Percentiles rank a stretch among this genome's conserved stretches.
phyloP scores from a whole-genome alignment of 2,329 filamentous ascomycete species.

The Trichoderma gracile region DNA sequence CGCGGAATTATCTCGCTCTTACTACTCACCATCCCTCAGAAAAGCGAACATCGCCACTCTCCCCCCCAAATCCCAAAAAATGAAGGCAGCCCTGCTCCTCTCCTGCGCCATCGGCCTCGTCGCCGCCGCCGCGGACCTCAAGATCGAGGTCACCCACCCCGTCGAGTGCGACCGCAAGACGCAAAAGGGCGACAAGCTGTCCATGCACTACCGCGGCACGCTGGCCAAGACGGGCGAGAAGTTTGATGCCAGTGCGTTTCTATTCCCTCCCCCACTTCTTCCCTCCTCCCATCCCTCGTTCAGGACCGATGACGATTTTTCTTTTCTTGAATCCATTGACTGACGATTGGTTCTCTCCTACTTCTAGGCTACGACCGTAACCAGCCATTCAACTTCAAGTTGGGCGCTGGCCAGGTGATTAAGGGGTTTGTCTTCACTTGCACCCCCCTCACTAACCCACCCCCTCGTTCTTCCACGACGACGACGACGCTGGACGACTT shows the following conservation, averaged over 20 bases:
- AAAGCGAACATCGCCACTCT: constrained; percentile 30
- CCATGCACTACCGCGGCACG: constrained; percentile 87
- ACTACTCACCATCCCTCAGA: not conserved
- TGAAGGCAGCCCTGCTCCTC: constrained; percentile 53
- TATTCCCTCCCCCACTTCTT: not conserved
- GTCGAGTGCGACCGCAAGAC: constrained; percentile 81
- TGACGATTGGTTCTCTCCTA: not conserved
- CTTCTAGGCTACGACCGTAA: constrained; percentile 68
- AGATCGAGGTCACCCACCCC: constrained; percentile 73
- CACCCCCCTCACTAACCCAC: too few relatives aligned
- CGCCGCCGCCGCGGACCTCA: constrained; percentile 61
- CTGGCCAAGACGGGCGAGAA: constrained; percentile 70
- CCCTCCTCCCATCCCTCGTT: not conserved
- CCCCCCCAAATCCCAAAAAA: constrained; percentile 31
- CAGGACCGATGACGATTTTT: not conserved
- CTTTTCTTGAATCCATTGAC: not conserved
- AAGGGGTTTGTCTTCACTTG: constrained; percentile 70
- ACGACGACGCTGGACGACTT: not conserved
- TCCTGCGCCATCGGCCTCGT: constrained; percentile 53
- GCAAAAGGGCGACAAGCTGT: constrained; percentile 72
- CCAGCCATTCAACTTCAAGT: constrained; percentile 72
- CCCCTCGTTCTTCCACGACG: not conserved
- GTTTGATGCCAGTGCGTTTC: constrained; percentile 71
- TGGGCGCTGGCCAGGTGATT: constrained; percentile 84
- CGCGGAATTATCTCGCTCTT: not conserved